Percentiles rank a stretch among this genome's conserved stretches.
Conservation (phyloP, 495 filamentous ascomycete species). For the Amniculicola lignicola region DNA sequence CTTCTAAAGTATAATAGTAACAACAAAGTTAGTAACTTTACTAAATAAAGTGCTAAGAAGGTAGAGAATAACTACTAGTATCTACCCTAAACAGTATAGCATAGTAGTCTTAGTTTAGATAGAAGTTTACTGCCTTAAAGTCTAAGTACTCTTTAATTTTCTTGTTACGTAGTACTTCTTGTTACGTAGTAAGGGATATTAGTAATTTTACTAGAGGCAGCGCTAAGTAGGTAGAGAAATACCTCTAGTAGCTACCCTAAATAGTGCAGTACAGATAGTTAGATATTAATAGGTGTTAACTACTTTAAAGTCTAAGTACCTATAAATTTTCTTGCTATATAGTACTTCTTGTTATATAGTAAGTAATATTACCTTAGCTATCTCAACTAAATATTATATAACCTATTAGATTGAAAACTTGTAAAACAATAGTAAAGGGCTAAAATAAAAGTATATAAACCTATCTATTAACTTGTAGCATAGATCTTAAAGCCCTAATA, state of each 20-base stretch:
- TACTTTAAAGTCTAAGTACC: not conserved
- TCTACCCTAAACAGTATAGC: too few relatives aligned
- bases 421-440: conserved; percentile 4
- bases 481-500: too few relatives aligned
- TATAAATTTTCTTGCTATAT: too few relatives aligned
- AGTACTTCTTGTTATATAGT: not conserved
- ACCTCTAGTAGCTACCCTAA: not conserved
- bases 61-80: too few relatives aligned
- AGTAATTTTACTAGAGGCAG: not conserved
- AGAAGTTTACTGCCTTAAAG: too few relatives aligned
- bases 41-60: too few relatives aligned
- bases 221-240: not conserved
- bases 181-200: too few relatives aligned
- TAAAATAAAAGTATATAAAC: conserved; percentile 8
- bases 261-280: not conserved
- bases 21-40: too few relatives aligned
- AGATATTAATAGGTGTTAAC: not conserved
- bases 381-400: conserved; percentile 8
- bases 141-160: too few relatives aligned
- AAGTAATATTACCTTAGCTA: conserved; percentile 1
- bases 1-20: too few relatives aligned
- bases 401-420: conserved; percentile 1
- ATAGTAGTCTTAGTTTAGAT: too few relatives aligned
- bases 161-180: too few relatives aligned
- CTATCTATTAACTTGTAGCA: not conserved